Percentiles rank a stretch among this genome's conserved stretches.
These are phyloP conservation scores for Lasiosphaeria ovina DNA, from an alignment of 495 filamentous ascomycete species.

Conservation along the genomic window DNA sequence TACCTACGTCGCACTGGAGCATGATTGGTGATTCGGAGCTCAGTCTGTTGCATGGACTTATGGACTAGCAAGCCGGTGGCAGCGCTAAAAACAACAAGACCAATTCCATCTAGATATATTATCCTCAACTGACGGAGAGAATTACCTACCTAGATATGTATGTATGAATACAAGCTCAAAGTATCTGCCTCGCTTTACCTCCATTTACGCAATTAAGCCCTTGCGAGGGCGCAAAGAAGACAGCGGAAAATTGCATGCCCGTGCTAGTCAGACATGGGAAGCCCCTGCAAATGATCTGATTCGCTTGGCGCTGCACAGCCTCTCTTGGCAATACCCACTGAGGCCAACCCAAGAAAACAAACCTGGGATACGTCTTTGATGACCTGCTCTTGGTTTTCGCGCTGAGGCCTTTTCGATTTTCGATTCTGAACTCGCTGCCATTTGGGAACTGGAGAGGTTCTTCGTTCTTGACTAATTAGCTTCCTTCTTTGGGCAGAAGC, in stretches of 20 bases:
- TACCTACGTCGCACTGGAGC: too few relatives aligned
- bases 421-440: neutral
- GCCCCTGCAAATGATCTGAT: conserved; percentile 8
- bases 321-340: conserved; percentile 10
- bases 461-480: neutral
- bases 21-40: too few relatives aligned
- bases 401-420: neutral
- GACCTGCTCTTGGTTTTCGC: neutral
- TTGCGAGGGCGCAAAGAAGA: neutral
- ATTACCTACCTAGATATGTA: too few relatives aligned
- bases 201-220: too few relatives aligned
- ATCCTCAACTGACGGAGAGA: too few relatives aligned
- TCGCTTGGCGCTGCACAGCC: conserved; percentile 23
- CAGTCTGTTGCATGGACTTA: too few relatives aligned
- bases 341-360: conserved; percentile 7
- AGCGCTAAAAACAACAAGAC: too few relatives aligned
- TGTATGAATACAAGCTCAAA: too few relatives aligned
- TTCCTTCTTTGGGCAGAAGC: neutral
- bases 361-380: neutral
- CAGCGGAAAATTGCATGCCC: neutral
- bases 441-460: too few relatives aligned
- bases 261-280: neutral
- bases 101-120: too few relatives aligned
- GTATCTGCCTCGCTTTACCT: too few relatives aligned
- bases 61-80: too few relatives aligned